Conservation (phyloP, 2,329 filamentous ascomycete species). For the Cytospora piceae region DNA sequence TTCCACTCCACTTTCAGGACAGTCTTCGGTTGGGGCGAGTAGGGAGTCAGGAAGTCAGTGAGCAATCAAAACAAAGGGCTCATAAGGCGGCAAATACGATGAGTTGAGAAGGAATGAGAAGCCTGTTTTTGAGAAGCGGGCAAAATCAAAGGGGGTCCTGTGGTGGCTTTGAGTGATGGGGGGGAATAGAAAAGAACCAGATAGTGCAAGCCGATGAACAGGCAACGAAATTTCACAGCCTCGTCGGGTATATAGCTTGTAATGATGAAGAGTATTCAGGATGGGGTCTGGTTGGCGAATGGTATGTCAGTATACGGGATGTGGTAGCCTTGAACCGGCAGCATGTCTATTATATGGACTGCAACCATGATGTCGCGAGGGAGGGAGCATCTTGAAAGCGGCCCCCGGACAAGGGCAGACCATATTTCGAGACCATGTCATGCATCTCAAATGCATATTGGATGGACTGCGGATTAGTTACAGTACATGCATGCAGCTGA, state of each 20-base stretch:
- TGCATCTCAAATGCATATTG: constrained; percentile 1
- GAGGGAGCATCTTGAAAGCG: constrained; percentile 1
- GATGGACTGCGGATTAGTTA: constrained; percentile 1
- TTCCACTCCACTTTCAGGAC: constrained; percentile 9
- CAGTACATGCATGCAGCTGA: constrained; percentile 14
- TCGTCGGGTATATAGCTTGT: constrained; percentile 9
- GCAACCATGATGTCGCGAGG: constrained; percentile 11
- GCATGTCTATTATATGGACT: constrained; percentile 30
- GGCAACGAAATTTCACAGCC: constrained; percentile 29
- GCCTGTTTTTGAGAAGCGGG: constrained; percentile 16
- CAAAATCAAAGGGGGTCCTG: constrained; percentile 12
- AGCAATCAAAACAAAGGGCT: not conserved
- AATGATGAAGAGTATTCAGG: constrained; percentile 7
- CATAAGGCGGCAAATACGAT: not conserved
- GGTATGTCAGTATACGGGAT: constrained; percentile 8
- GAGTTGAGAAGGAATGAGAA: constrained; percentile 3
- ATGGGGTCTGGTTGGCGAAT: constrained; percentile 3
- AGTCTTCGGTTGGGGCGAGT: not conserved
- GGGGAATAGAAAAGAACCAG: not conserved
- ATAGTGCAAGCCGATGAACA: constrained; percentile 9
- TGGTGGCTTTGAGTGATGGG: constrained; percentile 13
- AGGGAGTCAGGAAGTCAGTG: constrained; percentile 1
- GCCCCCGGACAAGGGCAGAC: constrained; percentile 21
- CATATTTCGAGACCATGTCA: constrained; percentile 20
- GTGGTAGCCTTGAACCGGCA: constrained; percentile 27